Base-by-base conservation (phyloP, 139 green algal species). In the Tetraselmis chui region DNA sequence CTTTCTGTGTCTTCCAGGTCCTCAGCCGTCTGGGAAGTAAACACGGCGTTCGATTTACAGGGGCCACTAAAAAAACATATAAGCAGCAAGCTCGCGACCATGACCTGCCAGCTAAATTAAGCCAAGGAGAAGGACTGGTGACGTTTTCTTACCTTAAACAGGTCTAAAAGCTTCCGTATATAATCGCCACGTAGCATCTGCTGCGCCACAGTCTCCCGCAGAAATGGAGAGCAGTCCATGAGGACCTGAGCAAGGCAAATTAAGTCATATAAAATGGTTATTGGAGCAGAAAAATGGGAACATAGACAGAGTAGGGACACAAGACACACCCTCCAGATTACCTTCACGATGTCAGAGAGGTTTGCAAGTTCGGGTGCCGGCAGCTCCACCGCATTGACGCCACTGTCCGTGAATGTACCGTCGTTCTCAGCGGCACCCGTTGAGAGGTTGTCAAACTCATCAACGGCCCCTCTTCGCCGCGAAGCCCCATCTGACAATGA, bases 1-100 rank as follows among this genome's bases (percentile, higher is more conserved):
- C 83, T 82, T 29, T 92, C 87, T n/a, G 32, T 79, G 80, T 99
- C 94, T 82, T 99, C 97, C 82, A 99, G 45, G 84, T 99, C 97
- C 85, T 99, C 96, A 59, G 88, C 94, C 86, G 91, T 86, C 86
- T 94, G 87, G n/a, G n/a, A n/a, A n/a, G n/a, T n/a, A n/a, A n/a
- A n/a, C 25, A 76, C 26, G 25, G 25, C 26, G 59, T 76, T 27
- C 25, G 59, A 25, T 76, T 76, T 76, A 76, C 26, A 27, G 25
- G 25, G 59, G 25, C 26, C 26, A 25, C 25, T 27, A 25, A 76
- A 76, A 76, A 76, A 26, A 26, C 26, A 76, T 27, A 76, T 27
- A 76, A 27, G 25, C 59, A 27, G 25, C 26, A 27, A 76, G 25
- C 26, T 76, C 59, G 26, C 25, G 59, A 76, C 25, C 25, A 27